Conservation (phyloP, 345 rosid genomes). For the Orychophragmus violaceus region DNA sequence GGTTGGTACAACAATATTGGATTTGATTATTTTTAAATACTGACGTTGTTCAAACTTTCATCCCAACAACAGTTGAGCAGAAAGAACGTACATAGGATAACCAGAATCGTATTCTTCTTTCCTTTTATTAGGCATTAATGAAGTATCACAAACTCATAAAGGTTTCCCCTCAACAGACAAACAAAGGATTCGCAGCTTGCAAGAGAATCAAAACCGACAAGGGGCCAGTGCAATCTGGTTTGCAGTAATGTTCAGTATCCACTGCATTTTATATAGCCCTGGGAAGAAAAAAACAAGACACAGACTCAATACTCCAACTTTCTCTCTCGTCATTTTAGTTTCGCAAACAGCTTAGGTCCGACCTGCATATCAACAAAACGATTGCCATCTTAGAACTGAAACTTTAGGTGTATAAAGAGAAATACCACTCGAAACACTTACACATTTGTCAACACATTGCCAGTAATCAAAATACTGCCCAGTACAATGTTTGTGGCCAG, state of each 20-base stretch:
- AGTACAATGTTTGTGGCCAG: constrained; percentile 82
- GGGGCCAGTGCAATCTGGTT: background rate
- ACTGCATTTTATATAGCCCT: background rate
- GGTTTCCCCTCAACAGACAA: background rate
- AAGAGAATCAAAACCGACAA: background rate
- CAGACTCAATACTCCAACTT: background rate
- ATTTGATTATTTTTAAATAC: background rate
- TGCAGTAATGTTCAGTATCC: background rate
- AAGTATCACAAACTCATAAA: background rate
- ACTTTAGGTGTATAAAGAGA: background rate
- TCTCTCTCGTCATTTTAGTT: constrained; percentile 39
- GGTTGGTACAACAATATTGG: background rate
- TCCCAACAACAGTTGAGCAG: background rate
- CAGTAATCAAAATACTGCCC: constrained; percentile 83
- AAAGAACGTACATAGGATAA: background rate
- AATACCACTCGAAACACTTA: constrained; percentile 30
- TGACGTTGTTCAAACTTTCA: background rate
- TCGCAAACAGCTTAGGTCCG: constrained; percentile 44
- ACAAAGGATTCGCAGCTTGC: background rate
- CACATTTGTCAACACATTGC: constrained; percentile 73
- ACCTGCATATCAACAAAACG: constrained; percentile 39
- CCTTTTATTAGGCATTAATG: background rate
- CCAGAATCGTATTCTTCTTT: background rate
- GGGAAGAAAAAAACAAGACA: background rate
- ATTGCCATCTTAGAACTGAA: background rate